These are phyloP conservation scores for Talaromyces liani DNA, from an alignment of 495 filamentous ascomycete species.

Conservation along the genomic window DNA sequence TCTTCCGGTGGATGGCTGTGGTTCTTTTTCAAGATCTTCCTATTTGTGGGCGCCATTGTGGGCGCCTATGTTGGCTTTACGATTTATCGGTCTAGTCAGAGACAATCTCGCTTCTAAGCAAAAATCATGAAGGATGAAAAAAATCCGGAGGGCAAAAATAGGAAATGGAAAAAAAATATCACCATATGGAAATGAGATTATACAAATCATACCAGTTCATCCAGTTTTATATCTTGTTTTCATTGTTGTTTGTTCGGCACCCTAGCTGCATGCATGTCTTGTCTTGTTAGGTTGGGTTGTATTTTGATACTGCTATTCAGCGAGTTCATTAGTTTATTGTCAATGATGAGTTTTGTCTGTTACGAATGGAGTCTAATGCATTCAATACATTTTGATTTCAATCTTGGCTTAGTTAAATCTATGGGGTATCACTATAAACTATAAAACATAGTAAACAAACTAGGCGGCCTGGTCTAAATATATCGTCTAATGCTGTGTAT, in stretches of 20 bases:
- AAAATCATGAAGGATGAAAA: slow-evolving; percentile 4
- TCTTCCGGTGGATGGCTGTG: slow-evolving; percentile 71
- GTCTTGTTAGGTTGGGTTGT: background rate
- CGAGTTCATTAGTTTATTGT: background rate
- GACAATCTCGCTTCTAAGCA: slow-evolving; percentile 68
- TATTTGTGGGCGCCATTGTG: slow-evolving; percentile 62
- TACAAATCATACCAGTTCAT: background rate
- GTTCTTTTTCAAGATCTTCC: slow-evolving; percentile 81
- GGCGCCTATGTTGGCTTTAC: slow-evolving; percentile 82
- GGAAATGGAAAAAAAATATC: background rate
- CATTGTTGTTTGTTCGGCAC: background rate
- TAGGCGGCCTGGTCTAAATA: background rate
- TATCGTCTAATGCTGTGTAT: background rate
- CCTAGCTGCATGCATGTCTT: background rate
- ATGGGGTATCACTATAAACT: slow-evolving; percentile 4
- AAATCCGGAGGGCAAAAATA: background rate
- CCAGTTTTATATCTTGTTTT: background rate
- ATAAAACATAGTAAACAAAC: background rate
- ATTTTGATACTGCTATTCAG: slow-evolving; percentile 10
- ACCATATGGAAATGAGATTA: background rate
- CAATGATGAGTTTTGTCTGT: background rate
- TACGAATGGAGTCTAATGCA: background rate
- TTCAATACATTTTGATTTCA: background rate
- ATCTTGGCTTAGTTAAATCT: background rate
- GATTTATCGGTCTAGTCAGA: slow-evolving; percentile 64